Percentiles rank a stretch among this genome's conserved stretches.
Evolutionary conservation across 768 basidiomycete species (phyloP).

Genomic region (Russula earlei): DNA sequence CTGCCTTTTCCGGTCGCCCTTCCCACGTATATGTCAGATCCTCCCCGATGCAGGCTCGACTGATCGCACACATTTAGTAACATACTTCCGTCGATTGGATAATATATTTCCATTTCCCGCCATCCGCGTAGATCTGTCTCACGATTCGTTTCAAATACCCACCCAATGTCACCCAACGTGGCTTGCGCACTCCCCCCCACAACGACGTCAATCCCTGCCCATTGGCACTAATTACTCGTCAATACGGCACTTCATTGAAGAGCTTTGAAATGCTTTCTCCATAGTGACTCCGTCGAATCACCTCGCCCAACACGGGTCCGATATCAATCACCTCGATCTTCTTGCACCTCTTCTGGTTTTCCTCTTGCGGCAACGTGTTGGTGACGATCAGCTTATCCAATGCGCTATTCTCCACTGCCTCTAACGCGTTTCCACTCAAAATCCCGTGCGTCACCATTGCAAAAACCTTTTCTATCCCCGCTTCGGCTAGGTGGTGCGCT

Average conservation of each 20-base stretch:
- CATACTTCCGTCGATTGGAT: neutral
- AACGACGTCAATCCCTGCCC: neutral
- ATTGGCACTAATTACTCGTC: slow-evolving; percentile 23
- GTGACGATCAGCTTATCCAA: slow-evolving; percentile 96
- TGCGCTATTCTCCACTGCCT: slow-evolving; percentile 57
- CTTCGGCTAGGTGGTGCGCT: slow-evolving; percentile 79
- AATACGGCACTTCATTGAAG: slow-evolving; percentile 86
- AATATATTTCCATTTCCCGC: neutral
- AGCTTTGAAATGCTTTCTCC: slow-evolving; percentile 90
- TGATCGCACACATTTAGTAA: slow-evolving; percentile 3
- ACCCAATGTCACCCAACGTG: neutral
- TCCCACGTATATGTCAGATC: slow-evolving; percentile 14
- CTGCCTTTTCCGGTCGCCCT: neutral
- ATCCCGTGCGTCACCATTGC: slow-evolving; percentile 97
- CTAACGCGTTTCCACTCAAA: slow-evolving; percentile 80
- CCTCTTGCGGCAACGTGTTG: slow-evolving; percentile 89
- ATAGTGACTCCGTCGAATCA: slow-evolving; percentile 91
- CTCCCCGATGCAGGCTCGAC: slow-evolving; percentile 14
- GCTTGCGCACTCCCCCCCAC: neutral
- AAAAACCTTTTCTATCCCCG: slow-evolving; percentile 76
- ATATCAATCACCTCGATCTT: slow-evolving; percentile 95
- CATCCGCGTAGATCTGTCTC: neutral
- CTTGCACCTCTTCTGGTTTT: slow-evolving; percentile 56
- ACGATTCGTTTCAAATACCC: neutral
- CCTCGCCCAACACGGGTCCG: slow-evolving; percentile 90